A percentile compares a stretch with the other conserved stretches of the same genome.
These are phyloP conservation scores for Metarhizium rileyi DNA, from an alignment of 2,329 filamentous ascomycete genomes.

Conservation along the genomic window DNA sequence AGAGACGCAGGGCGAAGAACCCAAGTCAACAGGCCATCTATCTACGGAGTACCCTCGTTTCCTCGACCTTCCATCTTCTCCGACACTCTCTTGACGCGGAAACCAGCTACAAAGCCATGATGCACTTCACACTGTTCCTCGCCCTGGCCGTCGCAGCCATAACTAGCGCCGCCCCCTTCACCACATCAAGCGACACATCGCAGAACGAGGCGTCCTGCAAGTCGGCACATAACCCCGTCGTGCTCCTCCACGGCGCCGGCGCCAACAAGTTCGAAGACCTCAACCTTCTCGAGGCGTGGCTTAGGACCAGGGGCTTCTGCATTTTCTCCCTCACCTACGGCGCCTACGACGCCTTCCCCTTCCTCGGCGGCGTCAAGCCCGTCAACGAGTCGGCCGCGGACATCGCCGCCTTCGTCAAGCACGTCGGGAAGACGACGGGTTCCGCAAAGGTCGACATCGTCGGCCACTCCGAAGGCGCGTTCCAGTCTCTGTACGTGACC, in stretches of 20 bases:
- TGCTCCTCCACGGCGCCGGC: slow-evolving; percentile 14
- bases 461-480: slow-evolving; percentile 15
- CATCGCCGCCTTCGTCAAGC: slow-evolving; percentile 11
- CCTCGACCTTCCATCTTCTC: too few species aligned
- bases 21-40: too few species aligned
- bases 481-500: slow-evolving; percentile 13
- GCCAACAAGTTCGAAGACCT: slow-evolving; percentile 11
- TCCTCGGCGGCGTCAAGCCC: slow-evolving; percentile 12
- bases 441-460: slow-evolving; percentile 14
- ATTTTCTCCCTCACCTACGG: slow-evolving; percentile 14
- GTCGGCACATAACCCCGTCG: slow-evolving; percentile 12
- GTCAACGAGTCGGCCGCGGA: slow-evolving; percentile 10
- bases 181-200: background rate
- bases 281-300: slow-evolving; percentile 11
- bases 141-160: background rate
- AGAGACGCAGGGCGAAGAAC: too few species aligned
- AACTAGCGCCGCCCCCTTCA: background rate
- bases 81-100: too few species aligned
- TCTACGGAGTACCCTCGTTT: too few species aligned
- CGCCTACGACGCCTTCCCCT: slow-evolving; percentile 9
- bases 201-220: slow-evolving; percentile 12
- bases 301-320: slow-evolving; percentile 10
- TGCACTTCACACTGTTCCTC: background rate
- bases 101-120: background rate
- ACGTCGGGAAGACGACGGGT: slow-evolving; percentile 10